Percentiles rank a stretch among this genome's conserved stretches.
Evolutionary conservation across 495 filamentous ascomycete species (phyloP).

Genomic region (Hypoxylon rickii): DNA sequence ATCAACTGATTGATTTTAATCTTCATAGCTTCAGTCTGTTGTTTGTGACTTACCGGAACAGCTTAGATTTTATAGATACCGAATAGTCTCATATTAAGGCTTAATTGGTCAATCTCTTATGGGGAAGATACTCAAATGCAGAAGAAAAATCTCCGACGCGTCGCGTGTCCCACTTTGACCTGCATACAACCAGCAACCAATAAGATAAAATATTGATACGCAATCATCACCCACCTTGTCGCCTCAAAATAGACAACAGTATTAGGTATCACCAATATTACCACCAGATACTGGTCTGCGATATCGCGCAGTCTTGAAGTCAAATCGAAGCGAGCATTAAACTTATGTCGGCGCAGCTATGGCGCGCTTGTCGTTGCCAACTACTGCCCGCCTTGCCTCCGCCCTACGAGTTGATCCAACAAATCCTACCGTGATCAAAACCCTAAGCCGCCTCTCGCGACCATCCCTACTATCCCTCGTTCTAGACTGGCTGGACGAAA

Average conservation of each 20-base stretch:
- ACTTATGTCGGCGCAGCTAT: slow-evolving; percentile 33
- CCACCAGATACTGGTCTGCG: too few species aligned
- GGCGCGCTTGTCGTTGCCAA: slow-evolving; percentile 52
- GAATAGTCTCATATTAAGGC: not conserved
- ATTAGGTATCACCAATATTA: too few species aligned
- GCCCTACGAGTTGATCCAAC: slow-evolving; percentile 64
- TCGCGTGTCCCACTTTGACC: slow-evolving; percentile 28
- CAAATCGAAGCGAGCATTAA: too few species aligned
- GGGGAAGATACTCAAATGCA: not conserved
- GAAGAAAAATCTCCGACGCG: slow-evolving; percentile 17
- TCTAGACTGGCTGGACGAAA: slow-evolving; percentile 72
- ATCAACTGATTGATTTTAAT: too few species aligned
- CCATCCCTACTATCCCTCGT: slow-evolving; percentile 69
- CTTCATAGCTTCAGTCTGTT: too few species aligned
- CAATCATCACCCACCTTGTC: too few species aligned
- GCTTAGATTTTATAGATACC: too few species aligned
- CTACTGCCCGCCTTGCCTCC: slow-evolving; percentile 51
- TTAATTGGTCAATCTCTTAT: not conserved
- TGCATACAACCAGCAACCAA: not conserved
- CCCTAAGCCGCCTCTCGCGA: slow-evolving; percentile 70
- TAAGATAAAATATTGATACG: too few species aligned
- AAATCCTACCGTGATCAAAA: slow-evolving; percentile 64
- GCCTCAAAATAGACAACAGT: too few species aligned
- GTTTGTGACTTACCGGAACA: too few species aligned
- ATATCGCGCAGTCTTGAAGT: too few species aligned